Base-by-base conservation (phyloP, 2,329 filamentous ascomycete species). In the Monilinia aucupariae region DNA sequence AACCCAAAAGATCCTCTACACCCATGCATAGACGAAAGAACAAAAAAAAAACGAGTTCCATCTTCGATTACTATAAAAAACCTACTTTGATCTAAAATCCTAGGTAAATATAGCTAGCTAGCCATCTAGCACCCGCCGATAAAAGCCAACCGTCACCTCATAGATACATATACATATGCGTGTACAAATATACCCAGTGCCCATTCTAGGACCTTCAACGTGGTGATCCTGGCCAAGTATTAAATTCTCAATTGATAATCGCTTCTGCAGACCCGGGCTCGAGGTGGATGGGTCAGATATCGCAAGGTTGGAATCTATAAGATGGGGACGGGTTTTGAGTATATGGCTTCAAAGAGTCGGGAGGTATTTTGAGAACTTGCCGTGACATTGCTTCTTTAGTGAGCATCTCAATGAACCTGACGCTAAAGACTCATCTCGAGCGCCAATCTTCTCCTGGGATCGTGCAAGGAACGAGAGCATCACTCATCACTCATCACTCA, bases 331-430 rank as follows among this genome's bases (percentile, higher is more conserved):
- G 17, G 12, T 0, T 34, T 47, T 56, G 54, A 56, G 41, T 56
- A 56, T 56, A 15, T 34, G 47, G 41, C 41, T 47, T 56, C 39
- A 47, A 17, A 34, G 30, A 34, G 15, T 47, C 41, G 34, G 41
- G 54, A 34, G 45, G 47, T n/a, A n/a, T 45, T 15, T 34, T 47
- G 22, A 47, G 47, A 45, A 56, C 54, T 56, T 56, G 54, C 54
- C 54, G 41, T 32, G 25, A 34, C 20, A 56, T 47, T 56, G 41
- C 54, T 34, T 47, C 34, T 8, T 43, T 32, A 34, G 47, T 13
- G 41, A 47, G 34, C 8, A 15, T 55, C 54, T 34, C 27, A 17
- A 34, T 25, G 27, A 7, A 34, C 13, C 41, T 32, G n/a, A 8
- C 10, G 10, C n/a, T 13, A 1, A 22, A 51, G 30, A 34, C 13